phyloP scores from a whole-genome alignment of 495 filamentous ascomycete species.

The Astrothelium subdiscretum region DNA sequence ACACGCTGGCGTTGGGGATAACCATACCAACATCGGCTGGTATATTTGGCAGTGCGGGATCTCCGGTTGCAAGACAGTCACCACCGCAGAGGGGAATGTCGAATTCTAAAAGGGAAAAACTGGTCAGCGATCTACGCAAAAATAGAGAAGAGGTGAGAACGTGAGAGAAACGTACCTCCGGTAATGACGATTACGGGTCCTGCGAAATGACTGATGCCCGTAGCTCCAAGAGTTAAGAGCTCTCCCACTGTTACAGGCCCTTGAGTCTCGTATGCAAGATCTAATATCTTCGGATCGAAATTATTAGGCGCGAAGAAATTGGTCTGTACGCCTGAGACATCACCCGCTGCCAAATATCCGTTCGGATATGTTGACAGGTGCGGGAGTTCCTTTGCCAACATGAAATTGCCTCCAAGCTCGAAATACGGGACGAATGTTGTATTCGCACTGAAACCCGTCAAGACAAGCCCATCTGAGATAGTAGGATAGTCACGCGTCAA shows the following conservation, averaged over 20 bases:
- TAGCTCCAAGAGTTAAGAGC: slow-evolving; percentile 17
- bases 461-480: slow-evolving; percentile 43
- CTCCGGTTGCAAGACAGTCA: slow-evolving; percentile 17
- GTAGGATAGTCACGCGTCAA: slow-evolving; percentile 38
- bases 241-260: slow-evolving; percentile 22
- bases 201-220: slow-evolving; percentile 10
- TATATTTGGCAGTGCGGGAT: slow-evolving; percentile 7
- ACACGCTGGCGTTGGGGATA: slow-evolving; percentile 14
- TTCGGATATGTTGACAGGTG: slow-evolving; percentile 22
- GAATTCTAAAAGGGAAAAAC: neutral
- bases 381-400: slow-evolving; percentile 35
- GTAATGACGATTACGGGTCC: slow-evolving; percentile 20
- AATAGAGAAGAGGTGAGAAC: neutral
- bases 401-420: slow-evolving; percentile 34
- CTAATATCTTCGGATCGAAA: slow-evolving; percentile 37
- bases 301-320: slow-evolving; percentile 36
- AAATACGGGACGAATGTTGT: slow-evolving; percentile 26
- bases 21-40: slow-evolving; percentile 1
- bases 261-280: slow-evolving; percentile 13
- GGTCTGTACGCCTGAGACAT: slow-evolving; percentile 28
- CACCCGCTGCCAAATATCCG: slow-evolving; percentile 38
- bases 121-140: neutral
- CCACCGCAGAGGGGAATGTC: slow-evolving; percentile 23
- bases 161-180: slow-evolving; percentile 3
- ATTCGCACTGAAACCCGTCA: slow-evolving; percentile 45